Base-by-base conservation (phyloP, 2,329 filamentous ascomycete genomes). In the Colletotrichum sp. region DNA sequence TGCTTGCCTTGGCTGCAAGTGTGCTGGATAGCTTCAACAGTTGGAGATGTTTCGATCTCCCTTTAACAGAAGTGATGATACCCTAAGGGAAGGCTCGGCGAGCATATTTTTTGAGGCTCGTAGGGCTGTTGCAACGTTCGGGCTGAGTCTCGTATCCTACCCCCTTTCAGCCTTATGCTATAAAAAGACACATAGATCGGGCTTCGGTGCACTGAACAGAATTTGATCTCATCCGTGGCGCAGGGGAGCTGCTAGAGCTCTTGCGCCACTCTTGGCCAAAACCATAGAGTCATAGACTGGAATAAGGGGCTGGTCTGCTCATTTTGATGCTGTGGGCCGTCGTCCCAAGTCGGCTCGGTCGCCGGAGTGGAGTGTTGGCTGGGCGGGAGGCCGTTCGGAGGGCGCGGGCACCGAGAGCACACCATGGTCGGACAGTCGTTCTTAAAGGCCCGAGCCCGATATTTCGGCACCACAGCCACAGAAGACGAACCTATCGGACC, bases 251-350 rank as follows among this genome's bases (percentile, higher is more conserved):
- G 30, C 57, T 64, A 64, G 32, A 64, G 32, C 39, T 63, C 60
- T 70, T 74, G 66, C 71, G 71, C 71, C 71, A 74, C 71, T 59
- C 66, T 69, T 74, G 57, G 71, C 65, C 65, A 1, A 64, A 70
- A 55, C 49, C 57, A 36, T 36, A 30, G 13, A 57, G 52, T 36
- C 59, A 34, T 18, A 68, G 52, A 60, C 28, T 52, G 16, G 26
- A 59, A 59, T 18, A 55, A 30, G 65, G 39, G 71, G 30, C 39
- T 74, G 44, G 26, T 64, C 57, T 55, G 15, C 62, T 68, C 71
- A 52, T 21, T 64, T 57, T 44, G 24, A 68, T 24, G 24, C 16
- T 64, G 65, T 74, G 59, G 71, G 26, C 59, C 71, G 13, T 52
- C 44, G 32, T 8, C 16, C n/a, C 7, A 34, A 24, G 30, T 28